These are phyloP conservation scores for Picochlorum sp. DNA, from an alignment of 139 green algal genomes.

Conservation along the genomic window DNA sequence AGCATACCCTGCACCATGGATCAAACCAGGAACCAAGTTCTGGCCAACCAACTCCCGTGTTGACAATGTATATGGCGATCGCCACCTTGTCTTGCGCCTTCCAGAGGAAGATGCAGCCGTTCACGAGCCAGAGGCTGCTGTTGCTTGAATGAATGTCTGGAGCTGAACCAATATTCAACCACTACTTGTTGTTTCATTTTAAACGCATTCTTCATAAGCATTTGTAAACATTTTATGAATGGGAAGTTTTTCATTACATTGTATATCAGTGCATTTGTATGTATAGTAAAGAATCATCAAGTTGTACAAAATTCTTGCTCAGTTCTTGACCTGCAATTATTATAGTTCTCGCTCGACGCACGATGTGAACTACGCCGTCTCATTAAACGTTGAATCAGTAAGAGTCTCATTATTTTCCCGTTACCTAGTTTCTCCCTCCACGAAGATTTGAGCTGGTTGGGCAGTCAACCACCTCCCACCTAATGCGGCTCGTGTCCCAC, in stretches of 20 bases:
- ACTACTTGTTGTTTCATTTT: too few species aligned
- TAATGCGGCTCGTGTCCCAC: neutral
- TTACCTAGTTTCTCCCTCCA: neutral
- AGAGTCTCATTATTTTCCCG: too few species aligned
- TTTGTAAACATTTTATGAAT: too few species aligned
- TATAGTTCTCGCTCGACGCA: too few species aligned
- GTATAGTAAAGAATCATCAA: too few species aligned
- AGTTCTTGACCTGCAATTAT: too few species aligned
- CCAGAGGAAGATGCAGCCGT: conserved; percentile 1
- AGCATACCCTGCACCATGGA: conserved; percentile 87
- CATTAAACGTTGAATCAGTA: too few species aligned
- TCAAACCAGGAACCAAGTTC: conserved; percentile 87
- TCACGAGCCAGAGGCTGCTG: conserved; percentile 7
- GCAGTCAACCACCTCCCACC: neutral
- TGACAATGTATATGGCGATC: conserved; percentile 98
- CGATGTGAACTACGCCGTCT: too few species aligned
- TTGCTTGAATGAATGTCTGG: conserved; percentile 13
- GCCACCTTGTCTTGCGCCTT: conserved; percentile 60
- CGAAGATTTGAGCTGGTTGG: neutral
- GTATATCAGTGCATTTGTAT: too few species aligned
- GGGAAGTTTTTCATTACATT: too few species aligned
- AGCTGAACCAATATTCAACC: neutral
- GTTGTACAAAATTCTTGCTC: too few species aligned
- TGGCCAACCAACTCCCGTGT: conserved; percentile 87
- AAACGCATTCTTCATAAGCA: too few species aligned